Evolutionary conservation across 179 eudicot species (phyloP).

Genomic region (Monotropa hypopitys): DNA sequence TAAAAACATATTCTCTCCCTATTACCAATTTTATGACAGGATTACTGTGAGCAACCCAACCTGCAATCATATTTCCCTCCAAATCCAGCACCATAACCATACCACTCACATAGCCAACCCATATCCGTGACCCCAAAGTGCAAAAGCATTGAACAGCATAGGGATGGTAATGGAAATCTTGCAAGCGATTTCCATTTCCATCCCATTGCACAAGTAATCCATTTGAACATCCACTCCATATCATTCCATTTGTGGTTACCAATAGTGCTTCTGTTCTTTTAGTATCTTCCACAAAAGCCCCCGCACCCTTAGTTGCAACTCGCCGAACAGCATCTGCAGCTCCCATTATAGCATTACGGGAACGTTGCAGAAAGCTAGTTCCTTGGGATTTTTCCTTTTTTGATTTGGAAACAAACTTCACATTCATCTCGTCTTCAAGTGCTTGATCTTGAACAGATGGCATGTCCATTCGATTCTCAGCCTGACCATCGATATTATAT

Average conservation of each 20-base stretch:
- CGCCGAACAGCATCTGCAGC: constrained; percentile 98
- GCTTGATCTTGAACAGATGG: constrained; percentile 60
- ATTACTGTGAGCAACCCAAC: constrained; percentile 86
- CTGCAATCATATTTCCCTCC: constrained; percentile 64
- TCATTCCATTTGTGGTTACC: constrained; percentile 62
- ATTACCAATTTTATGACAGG: constrained; percentile 73
- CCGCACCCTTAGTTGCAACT: constrained; percentile 79
- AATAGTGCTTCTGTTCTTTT: constrained; percentile 84
- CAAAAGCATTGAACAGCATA: constrained; percentile 75
- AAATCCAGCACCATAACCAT: constrained; percentile 67
- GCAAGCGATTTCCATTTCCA: constrained; percentile 66
- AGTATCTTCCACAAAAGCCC: constrained; percentile 64
- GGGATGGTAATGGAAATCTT: constrained; percentile 62
- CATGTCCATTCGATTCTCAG: constrained; percentile 75
- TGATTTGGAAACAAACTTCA: constrained; percentile 53
- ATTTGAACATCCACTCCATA: constrained; percentile 85
- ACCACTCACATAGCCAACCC: constrained; percentile 96
- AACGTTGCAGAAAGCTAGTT: constrained; percentile 58
- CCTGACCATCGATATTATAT: constrained; percentile 69
- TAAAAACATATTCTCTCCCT: constrained; percentile 58
- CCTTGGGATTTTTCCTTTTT: constrained; percentile 85
- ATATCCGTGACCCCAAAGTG: constrained; percentile 57
- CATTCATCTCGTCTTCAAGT: constrained; percentile 68
- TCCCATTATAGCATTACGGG: constrained; percentile 95
- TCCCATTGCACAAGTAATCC: constrained; percentile 88